phyloP scores from a whole-genome alignment of 1,139 yeast genomes.

The Candida gigantensis region DNA sequence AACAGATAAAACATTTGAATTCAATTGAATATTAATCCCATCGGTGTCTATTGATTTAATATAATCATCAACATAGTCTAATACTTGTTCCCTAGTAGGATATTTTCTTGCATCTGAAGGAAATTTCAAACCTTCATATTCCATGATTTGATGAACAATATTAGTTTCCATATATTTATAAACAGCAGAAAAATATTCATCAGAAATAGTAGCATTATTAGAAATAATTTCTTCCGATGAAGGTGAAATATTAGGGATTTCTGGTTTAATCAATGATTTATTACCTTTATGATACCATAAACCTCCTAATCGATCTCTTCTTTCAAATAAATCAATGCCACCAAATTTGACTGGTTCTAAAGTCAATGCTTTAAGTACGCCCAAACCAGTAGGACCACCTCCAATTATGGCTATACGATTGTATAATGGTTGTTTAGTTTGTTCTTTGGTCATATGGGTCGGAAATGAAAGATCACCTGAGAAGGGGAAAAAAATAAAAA shows the following conservation, averaged over 20 bases:
- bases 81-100: conserved; percentile 41
- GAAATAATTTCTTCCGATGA: conserved; percentile 16
- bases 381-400: conserved; percentile 54
- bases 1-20: conserved; percentile 24
- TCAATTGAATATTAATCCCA: conserved; percentile 23
- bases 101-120: conserved; percentile 31
- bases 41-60: conserved; percentile 30
- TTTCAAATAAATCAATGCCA: conserved; percentile 44
- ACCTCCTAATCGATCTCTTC: conserved; percentile 46
- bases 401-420: conserved; percentile 45
- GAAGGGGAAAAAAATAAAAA: not conserved
- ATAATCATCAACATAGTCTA: conserved; percentile 36
- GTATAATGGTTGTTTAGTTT: conserved; percentile 22
- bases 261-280: conserved; percentile 24
- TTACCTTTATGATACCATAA: conserved; percentile 46
- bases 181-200: conserved; percentile 43
- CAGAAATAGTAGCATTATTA: conserved; percentile 8
- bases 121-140: conserved; percentile 37
- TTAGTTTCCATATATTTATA: conserved; percentile 52
- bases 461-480: too few species aligned
- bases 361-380: conserved; percentile 48
- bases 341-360: conserved; percentile 36
- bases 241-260: conserved; percentile 25
- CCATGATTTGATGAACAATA: conserved; percentile 43
- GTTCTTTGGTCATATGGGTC: conserved; percentile 12